Base-by-base conservation (phyloP, 257 asterid species). In the Salvia splendens region DNA sequence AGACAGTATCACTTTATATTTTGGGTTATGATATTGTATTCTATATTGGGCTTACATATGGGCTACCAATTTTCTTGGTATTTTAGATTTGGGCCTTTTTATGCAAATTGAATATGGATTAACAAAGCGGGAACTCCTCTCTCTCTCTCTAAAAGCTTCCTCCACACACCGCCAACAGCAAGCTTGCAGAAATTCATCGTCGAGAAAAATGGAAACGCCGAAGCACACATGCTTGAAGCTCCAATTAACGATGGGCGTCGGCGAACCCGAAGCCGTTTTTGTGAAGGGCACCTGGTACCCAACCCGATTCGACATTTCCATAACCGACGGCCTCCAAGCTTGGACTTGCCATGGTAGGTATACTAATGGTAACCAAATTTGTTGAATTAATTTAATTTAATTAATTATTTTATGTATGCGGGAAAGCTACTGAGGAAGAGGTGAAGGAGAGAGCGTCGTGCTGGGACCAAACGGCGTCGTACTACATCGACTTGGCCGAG, bases 401-500 rank as follows among this genome's bases (percentile, higher is more conserved):
- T 12, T 53, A 20, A 5, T 32, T 65, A n/a, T 8, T 64, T 64
- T 12, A 35, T 33, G 40, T 8, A 20, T 56, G 5, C 55, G 73
- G 48, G 15, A 38, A 59, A 93, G 99, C 87, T 36, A 75, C 92
- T 67, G 97, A 86, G 75, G 95, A 90, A 59, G 97, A 88, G 81
- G 90, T 93, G 64, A 63, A 76, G 47, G 96, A 90, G 78, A 84
- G 99, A 67, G 96, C 99, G 16, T 80, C 87, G 8, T 79, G 80
- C n/a, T 93, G 99, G 99, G 97, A 93, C 70, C 95, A 84, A 73
- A 84, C 87, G 72, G 88, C 77, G 73, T 60, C 82, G 66, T 92
- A 90, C 64, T 90, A 93, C 77, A 65, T 88, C 42, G 87, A 86
- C 54, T 77, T 88, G 76, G 91, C 85, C 52, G 96, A 88, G 86